phyloP scores from a whole-genome alignment of 345 rosid species.

The Syzygium jambos region DNA sequence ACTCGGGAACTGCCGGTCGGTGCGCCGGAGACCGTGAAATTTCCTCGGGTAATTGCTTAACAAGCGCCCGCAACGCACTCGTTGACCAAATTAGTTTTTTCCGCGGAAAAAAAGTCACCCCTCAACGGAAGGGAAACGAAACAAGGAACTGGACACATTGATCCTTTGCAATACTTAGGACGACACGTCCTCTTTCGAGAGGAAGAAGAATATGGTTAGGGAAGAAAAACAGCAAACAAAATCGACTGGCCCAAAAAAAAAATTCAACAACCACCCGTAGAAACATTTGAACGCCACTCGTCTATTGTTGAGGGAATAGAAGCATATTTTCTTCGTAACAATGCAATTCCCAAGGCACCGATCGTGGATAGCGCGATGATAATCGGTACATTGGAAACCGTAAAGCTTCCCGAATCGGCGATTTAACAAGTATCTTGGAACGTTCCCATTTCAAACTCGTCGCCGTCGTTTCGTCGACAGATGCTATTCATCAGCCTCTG shows the following conservation, averaged over 20 bases:
- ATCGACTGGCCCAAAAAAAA: not conserved
- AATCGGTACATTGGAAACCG: not conserved
- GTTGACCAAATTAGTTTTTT: not conserved
- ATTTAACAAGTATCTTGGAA: not conserved
- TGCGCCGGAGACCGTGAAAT: no score
- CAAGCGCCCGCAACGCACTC: not conserved
- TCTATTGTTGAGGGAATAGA: not conserved
- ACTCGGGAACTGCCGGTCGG: no score
- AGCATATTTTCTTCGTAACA: not conserved
- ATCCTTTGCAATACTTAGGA: not conserved
- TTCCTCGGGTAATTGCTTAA: no score
- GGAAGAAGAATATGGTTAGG: not conserved
- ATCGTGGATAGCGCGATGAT: not conserved
- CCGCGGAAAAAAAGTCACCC: not conserved
- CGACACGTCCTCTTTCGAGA: not conserved
- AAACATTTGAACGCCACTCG: not conserved
- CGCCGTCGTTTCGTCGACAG: not conserved
- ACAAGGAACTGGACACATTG: not conserved
- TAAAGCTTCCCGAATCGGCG: not conserved
- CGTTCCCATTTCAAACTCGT: not conserved
- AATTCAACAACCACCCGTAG: not conserved
- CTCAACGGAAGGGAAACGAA: not conserved
- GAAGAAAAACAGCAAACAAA: not conserved
- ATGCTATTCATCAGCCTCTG: not conserved
- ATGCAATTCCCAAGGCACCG: not conserved